Conservation (phyloP, 192 early-diverging fungal species). For the Nowakowskiella sp. region DNA sequence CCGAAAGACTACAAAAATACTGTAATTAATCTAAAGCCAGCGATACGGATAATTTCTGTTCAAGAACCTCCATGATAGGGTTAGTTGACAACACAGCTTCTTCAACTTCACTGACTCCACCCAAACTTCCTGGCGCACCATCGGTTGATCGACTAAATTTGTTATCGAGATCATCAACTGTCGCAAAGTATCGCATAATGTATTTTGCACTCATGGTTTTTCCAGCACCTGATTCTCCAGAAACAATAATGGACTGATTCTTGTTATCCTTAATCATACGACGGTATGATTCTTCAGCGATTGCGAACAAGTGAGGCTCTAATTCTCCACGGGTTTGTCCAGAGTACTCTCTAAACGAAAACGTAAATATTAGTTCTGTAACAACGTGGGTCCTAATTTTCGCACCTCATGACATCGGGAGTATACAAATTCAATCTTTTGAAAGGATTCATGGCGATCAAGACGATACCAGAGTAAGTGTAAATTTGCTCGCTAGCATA, state of each 20-base stretch:
- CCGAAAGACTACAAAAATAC: slow-evolving; percentile 65
- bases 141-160: neutral
- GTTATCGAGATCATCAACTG: slow-evolving; percentile 44
- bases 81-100: slow-evolving; percentile 76
- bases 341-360: slow-evolving; percentile 65
- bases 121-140: slow-evolving; percentile 8
- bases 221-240: slow-evolving; percentile 88
- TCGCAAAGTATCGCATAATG: slow-evolving; percentile 95
- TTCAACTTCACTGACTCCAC: slow-evolving; percentile 38
- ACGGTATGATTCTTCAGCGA: slow-evolving; percentile 95
- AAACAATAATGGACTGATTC: slow-evolving; percentile 98
- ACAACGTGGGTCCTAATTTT: neutral
- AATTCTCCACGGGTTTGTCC: slow-evolving; percentile 88
- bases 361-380: slow-evolving; percentile 4
- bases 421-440: slow-evolving; percentile 77
- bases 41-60: neutral
- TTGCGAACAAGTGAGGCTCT: slow-evolving; percentile 97
- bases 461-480: slow-evolving; percentile 97
- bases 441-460: slow-evolving; percentile 98
- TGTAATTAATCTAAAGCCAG: slow-evolving; percentile 3
- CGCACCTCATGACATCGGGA: slow-evolving; percentile 70
- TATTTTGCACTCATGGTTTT: slow-evolving; percentile 95
- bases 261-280: slow-evolving; percentile 85
- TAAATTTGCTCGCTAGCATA: slow-evolving; percentile 93
- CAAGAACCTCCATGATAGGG: slow-evolving; percentile 87